A percentile compares a stretch with the other conserved stretches of the same genome.
phyloP scores from a whole-genome alignment of 108 stramenopile species.

The Fragilaria radians region DNA sequence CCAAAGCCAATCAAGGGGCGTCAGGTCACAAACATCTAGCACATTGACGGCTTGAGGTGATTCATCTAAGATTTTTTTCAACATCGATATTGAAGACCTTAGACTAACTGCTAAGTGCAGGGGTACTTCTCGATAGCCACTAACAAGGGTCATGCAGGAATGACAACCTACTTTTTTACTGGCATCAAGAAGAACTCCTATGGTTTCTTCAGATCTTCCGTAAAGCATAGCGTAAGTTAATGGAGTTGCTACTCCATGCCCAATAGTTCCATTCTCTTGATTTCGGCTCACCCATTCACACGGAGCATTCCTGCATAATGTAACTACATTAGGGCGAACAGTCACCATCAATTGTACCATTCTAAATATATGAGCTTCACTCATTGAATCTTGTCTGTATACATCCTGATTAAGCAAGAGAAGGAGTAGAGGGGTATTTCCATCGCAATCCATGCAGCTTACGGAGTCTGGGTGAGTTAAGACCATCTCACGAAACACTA shows the following conservation, averaged over 20 bases:
- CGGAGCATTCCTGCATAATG: slow-evolving; percentile 1
- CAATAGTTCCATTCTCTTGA: not conserved
- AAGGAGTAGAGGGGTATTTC: slow-evolving; percentile 17
- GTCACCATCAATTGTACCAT: slow-evolving; percentile 11
- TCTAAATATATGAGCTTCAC: slow-evolving; percentile 8
- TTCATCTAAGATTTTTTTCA: slow-evolving; percentile 7
- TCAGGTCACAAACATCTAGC: slow-evolving; percentile 11
- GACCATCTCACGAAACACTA: not conserved
- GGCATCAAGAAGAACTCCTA: slow-evolving; percentile 15
- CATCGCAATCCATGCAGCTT: slow-evolving; percentile 13
- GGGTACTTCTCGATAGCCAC: slow-evolving; percentile 17
- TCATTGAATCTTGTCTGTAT: not conserved
- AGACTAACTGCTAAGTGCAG: slow-evolving; percentile 17
- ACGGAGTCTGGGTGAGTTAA: not conserved
- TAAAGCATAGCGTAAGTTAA: slow-evolving; percentile 15
- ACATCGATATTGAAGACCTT: slow-evolving; percentile 2
- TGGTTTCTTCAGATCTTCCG: slow-evolving; percentile 11
- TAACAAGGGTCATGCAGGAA: slow-evolving; percentile 7
- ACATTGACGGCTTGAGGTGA: slow-evolving; percentile 1
- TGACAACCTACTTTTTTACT: slow-evolving; percentile 4
- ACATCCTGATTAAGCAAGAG: slow-evolving; percentile 1
- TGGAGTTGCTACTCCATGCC: slow-evolving; percentile 14
- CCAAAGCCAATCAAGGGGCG: slow-evolving; percentile 24
- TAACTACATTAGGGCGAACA: slow-evolving; percentile 6
- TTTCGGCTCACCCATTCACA: slow-evolving; percentile 6